Base-by-base conservation (phyloP, 768 basidiomycete species). In the Boletus pseudo-olivaceus region DNA sequence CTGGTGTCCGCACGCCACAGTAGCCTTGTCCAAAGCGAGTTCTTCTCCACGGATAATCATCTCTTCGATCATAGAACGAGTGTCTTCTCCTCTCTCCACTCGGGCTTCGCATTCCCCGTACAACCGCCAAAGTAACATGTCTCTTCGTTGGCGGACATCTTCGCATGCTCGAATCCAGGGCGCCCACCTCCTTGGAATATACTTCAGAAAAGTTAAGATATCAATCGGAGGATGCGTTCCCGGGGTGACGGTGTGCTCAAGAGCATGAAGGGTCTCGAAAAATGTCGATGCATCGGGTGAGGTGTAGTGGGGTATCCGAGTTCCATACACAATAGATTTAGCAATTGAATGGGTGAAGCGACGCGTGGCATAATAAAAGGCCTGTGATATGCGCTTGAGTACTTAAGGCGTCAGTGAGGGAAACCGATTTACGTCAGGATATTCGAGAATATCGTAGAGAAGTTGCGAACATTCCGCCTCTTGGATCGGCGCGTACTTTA, bases 151-250 rank as follows among this genome's bases (percentile, higher is more conserved):
- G 32, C 51, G 51, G 11, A 52, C 51, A n/a, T 52, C 51, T 26
- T 52, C 37, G 23, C 51, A 52, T 14, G 35, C 51, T 39, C n/a
- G 51, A 7, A 46, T 26, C 51, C 51, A 52, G 12, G 51, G 51
- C 20, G 51, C 51, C 51, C 44, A 52, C 23, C 35, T 52, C 44
- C 37, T 52, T 32, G 51, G 51, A 17, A 52, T 14, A n/a, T 52
- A 52, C 37, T 52, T 52, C 2, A 52, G 44, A 29, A 52, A 52
- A 5, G 43, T 46, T 12, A 52, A n/a, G 8, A 52, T 46, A n/a
- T 52, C 51, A n/a, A 52, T 46, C 10, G 51, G 51, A n/a, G 51
- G 51, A 26, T 52, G 44, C 37, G 51, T 52, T 12, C 51, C 51
- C 4, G 51, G 51, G 29, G 4, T 39, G 29, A 52, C 37, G 8